Base-by-base conservation (phyloP, 768 basidiomycete species). In the Gloeopeniophorella convolvens region DNA sequence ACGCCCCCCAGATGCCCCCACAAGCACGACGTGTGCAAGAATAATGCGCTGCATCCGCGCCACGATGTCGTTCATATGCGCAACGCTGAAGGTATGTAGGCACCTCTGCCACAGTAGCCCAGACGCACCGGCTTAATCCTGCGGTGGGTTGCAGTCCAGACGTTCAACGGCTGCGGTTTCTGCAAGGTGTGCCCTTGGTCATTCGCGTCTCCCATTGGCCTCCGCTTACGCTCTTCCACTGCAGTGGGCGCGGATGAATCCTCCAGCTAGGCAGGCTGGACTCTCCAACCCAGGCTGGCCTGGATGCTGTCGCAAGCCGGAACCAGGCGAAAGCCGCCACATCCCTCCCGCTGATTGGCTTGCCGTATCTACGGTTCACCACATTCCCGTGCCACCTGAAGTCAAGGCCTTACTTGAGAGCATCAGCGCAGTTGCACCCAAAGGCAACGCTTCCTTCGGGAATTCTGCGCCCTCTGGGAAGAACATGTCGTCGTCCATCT, bases 121-220 rank as follows among this genome's bases (percentile, higher is more conserved):
- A 23, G 6, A 41, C 12, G 28, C 26, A 58, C 50, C 59, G 56
- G 46, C 50, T 16, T 50, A 45, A 52, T 45, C 56, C 55, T 51
- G 34, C 45, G 55, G 48, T 32, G 53, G 36, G 48, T 43, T 57
- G 36, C 63, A 88, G 85, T 90, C 59, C 79, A 84, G 62, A 79
- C 79, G 30, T 89, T 89, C 72, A 88, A 85, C 60, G 86, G 87
- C 42, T 91, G 89, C 65, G 89, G 89, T 20, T 92, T 79, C 67
- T 92, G 89, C 83, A 92, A 90, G 82, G 89, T 89, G 52, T 35
- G 66, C 64, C 55, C 31, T 40, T 57, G 54, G 42, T 31, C 15
- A 41, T 54, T 45, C 27, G 32, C 31, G 53, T 37, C 12, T n/a
- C 13, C 9, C 24, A 30, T 11, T 15, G 5, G 11, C 13, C 41